These are phyloP conservation scores for Eimeria tenella DNA, from an alignment of 169 alveolate species.

Conservation along the genomic window DNA sequence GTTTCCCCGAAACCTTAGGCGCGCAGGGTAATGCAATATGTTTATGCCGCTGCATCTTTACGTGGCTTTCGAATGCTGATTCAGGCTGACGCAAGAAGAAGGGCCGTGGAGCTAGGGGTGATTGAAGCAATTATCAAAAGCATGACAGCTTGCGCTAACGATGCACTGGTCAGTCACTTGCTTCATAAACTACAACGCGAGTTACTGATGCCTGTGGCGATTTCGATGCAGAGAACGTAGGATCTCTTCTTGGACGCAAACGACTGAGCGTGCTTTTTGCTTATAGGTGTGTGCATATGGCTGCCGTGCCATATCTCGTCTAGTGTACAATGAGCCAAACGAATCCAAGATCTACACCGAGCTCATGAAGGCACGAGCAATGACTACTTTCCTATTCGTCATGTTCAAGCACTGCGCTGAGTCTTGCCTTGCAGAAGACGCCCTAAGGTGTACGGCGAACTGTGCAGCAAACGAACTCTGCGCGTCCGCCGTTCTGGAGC, in stretches of 20 bases:
- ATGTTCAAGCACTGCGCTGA: constrained; percentile 67
- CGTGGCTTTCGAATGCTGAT: neutral
- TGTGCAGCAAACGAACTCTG: constrained; percentile 70
- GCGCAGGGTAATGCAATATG: neutral
- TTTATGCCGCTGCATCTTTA: neutral
- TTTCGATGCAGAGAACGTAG: too few relatives aligned
- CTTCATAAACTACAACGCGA: neutral
- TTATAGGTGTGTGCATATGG: constrained; percentile 69
- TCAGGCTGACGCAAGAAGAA: constrained; percentile 69
- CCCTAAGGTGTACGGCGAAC: constrained; percentile 75
- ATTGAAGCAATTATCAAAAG: constrained; percentile 75
- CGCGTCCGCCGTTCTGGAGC: constrained; percentile 75
- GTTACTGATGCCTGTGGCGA: too few relatives aligned
- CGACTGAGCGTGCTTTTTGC: neutral
- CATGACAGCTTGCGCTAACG: constrained; percentile 74
- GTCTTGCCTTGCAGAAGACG: constrained; percentile 69
- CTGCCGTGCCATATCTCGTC: constrained; percentile 73
- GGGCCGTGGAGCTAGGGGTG: constrained; percentile 70
- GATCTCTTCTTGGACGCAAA: neutral
- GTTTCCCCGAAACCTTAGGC: too few relatives aligned
- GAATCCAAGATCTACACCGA: constrained; percentile 69
- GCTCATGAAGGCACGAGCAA: constrained; percentile 58
- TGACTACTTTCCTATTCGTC: constrained; percentile 76
- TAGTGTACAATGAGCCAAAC: constrained; percentile 72
- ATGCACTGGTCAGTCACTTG: constrained; percentile 44